Evolutionary conservation across 1,284 basidiomycete genomes (phyloP).

Genomic region (Serendipita sp.): DNA sequence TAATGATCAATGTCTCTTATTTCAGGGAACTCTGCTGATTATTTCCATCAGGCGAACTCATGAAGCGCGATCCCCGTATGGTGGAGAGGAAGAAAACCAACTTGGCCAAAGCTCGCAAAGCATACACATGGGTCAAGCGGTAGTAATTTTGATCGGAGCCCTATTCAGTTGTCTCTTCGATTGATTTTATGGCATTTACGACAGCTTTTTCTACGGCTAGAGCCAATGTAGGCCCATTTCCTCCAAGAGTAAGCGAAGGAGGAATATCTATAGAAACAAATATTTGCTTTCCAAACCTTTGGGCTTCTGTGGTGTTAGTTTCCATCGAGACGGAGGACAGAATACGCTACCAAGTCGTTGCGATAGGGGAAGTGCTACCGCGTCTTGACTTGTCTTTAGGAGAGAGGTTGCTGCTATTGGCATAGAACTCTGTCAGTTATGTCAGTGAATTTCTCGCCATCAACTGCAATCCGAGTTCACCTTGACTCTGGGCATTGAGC

Average conservation of each 20-base stretch:
- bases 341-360: background rate
- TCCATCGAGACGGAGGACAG: background rate
- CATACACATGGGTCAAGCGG: slow-evolving; percentile 93
- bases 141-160: slow-evolving; percentile 23
- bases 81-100: slow-evolving; percentile 97
- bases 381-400: background rate
- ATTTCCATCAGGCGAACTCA: slow-evolving; percentile 53
- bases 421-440: background rate
- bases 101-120: slow-evolving; percentile 80
- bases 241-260: background rate
- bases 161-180: background rate
- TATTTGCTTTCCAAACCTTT: background rate
- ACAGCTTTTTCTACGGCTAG: background rate
- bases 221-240: background rate
- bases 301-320: background rate
- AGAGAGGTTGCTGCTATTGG: background rate
- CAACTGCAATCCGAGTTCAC: background rate
- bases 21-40: slow-evolving; percentile 8
- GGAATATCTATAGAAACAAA: background rate
- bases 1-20: slow-evolving; percentile 22
- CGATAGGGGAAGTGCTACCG: background rate
- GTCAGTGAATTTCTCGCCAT: too few relatives aligned
- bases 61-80: slow-evolving; percentile 89
- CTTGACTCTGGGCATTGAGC: background rate
- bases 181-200: background rate